phyloP scores from a whole-genome alignment of 2,329 filamentous ascomycete genomes.

The Xylaria hypoxylon region DNA sequence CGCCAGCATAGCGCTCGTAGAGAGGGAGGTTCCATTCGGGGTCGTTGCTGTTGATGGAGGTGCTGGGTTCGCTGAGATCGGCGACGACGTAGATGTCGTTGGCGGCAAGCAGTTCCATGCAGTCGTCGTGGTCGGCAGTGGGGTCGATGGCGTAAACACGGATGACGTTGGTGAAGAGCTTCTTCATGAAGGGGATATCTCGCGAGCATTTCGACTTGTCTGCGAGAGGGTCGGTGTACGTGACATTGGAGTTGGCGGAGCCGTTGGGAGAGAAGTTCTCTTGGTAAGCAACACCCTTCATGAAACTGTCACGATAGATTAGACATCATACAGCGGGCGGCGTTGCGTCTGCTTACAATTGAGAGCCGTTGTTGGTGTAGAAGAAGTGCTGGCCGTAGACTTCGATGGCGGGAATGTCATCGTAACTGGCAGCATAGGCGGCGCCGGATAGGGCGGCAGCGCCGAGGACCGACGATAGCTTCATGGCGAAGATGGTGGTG shows the following conservation, averaged over 20 bases:
- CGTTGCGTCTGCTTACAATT: conserved; percentile 68
- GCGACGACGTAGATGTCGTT: conserved; percentile 96
- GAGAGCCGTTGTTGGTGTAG: conserved; percentile 69
- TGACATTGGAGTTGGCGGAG: conserved; percentile 54
- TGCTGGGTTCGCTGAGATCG: conserved; percentile 83
- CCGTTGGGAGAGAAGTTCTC: conserved; percentile 75
- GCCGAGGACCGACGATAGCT: conserved; percentile 46
- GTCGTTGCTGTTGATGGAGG: conserved; percentile 86
- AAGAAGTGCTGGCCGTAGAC: conserved; percentile 52
- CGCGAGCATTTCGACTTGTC: conserved; percentile 78
- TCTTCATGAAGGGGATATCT: conserved; percentile 82
- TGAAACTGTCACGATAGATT: conserved; percentile 63
- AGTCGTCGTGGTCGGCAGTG: conserved; percentile 78
- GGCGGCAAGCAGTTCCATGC: conserved; percentile 84
- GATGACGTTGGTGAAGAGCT: conserved; percentile 90
- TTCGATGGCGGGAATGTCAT: conserved; percentile 49
- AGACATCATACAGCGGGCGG: conserved; percentile 26
- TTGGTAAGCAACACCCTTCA: conserved; percentile 96
- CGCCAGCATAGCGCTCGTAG: conserved; percentile 82
- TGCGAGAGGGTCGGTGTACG: conserved; percentile 86
- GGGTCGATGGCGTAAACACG: conserved; percentile 95
- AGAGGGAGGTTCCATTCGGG: conserved; percentile 84
- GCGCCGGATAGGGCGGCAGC: conserved; percentile 44
- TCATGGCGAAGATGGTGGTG: conserved; percentile 42
- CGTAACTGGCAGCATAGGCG: conserved; percentile 47